phyloP scores from a whole-genome alignment of 2,329 filamentous ascomycete genomes.

The Sclerotinia nivalis region DNA sequence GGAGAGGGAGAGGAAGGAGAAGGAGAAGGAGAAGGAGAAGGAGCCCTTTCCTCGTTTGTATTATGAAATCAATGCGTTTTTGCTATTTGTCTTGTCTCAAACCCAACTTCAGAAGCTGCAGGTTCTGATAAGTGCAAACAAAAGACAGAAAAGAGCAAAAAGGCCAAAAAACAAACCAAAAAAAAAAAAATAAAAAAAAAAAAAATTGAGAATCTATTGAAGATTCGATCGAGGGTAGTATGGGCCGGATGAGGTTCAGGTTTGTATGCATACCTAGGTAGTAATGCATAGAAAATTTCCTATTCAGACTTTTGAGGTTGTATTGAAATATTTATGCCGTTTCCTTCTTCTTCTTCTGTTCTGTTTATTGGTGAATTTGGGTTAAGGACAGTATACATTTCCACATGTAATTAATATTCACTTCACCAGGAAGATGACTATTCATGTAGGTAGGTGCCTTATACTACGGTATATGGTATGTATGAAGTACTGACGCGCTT shows the following conservation, averaged over 20 bases:
- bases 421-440: neutral
- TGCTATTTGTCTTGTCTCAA: neutral
- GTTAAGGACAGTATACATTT: neutral
- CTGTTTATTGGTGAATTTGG: neutral
- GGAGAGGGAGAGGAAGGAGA: neutral
- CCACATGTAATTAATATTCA: neutral
- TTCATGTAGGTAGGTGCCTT: too few relatives aligned
- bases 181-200: neutral
- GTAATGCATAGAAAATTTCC: neutral
- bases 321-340: neutral
- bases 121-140: neutral
- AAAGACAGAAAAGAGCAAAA: neutral
- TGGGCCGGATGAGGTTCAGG: neutral
- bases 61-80: neutral
- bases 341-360: neutral
- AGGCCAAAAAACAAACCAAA: neutral
- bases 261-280: neutral
- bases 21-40: neutral
- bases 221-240: neutral
- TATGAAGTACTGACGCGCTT: neutral
- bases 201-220: neutral
- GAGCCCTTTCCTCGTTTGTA: neutral
- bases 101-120: neutral
- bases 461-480: too few relatives aligned
- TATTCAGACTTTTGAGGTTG: neutral